Conservation (phyloP, 2,329 filamentous ascomycete species). For the Eutypa lata region DNA sequence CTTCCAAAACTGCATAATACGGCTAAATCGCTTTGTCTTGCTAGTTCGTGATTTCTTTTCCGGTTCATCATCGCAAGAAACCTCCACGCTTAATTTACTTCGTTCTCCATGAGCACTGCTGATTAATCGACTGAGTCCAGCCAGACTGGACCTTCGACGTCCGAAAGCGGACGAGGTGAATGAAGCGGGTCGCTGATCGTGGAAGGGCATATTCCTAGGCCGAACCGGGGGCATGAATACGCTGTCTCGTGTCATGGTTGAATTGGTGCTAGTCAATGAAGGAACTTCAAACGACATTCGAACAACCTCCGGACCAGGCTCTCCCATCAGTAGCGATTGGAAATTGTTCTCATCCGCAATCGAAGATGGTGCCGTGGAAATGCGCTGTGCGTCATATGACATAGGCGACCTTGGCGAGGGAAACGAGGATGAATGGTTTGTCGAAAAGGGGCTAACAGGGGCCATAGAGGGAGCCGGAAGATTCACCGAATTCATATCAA, state of each 20-base stretch:
- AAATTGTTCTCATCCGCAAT: constrained; percentile 68
- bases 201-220: constrained; percentile 39
- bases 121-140: constrained; percentile 72
- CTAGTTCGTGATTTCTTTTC: constrained; percentile 58
- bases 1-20: constrained; percentile 79
- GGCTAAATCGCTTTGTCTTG: constrained; percentile 68
- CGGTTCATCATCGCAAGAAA: constrained; percentile 52
- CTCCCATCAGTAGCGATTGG: constrained; percentile 68
- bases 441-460: constrained; percentile 63
- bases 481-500: constrained; percentile 47
- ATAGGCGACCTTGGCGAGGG: constrained; percentile 68
- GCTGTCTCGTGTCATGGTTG: constrained; percentile 72
- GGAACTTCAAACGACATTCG: constrained; percentile 72
- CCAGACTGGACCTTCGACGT: constrained; percentile 71
- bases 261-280: constrained; percentile 71
- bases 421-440: constrained; percentile 62
- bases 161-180: constrained; percentile 62
- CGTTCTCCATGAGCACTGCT: constrained; percentile 71
- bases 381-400: constrained; percentile 67
- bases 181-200: constrained; percentile 59
- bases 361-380: constrained; percentile 74
- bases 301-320: constrained; percentile 66
- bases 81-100: constrained; percentile 71
- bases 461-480: constrained; percentile 42
- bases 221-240: constrained; percentile 37